phyloP scores from a whole-genome alignment of 305 asterid species.

The Solanum chacoense region DNA sequence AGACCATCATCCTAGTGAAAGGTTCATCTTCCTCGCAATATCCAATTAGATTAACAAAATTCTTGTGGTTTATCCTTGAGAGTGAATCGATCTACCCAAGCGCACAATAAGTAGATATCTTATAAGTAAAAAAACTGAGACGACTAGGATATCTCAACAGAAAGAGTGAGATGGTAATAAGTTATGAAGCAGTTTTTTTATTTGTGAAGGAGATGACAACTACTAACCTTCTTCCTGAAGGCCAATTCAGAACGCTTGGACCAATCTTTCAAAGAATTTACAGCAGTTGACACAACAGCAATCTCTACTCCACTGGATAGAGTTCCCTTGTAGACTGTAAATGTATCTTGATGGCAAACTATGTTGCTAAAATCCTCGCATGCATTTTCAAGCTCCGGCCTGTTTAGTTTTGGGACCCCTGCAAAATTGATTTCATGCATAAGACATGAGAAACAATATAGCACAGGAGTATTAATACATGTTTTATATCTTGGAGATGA shows the following conservation, averaged over 20 bases:
- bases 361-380: conserved; percentile 99
- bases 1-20: conserved; percentile 48
- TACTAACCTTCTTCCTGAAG: conserved; percentile 72
- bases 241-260: conserved; percentile 62
- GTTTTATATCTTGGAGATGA: too few relatives aligned
- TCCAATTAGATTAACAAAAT: conserved; percentile 41
- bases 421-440: neutral
- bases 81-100: conserved; percentile 25
- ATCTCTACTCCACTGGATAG: conserved; percentile 92
- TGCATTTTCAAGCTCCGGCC: conserved; percentile 72
- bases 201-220: neutral
- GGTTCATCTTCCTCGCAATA: conserved; percentile 36
- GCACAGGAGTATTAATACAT: too few relatives aligned
- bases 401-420: conserved; percentile 94
- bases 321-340: conserved; percentile 84
- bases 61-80: conserved; percentile 40
- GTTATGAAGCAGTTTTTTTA: neutral
- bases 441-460: too few relatives aligned
- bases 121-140: neutral
- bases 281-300: conserved; percentile 65
- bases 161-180: neutral
- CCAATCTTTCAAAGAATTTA: conserved; percentile 57
- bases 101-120: neutral
- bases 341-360: conserved; percentile 25
- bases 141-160: neutral